A percentile compares a stretch with the other conserved stretches of the same genome.
Evolutionary conservation across 1,284 basidiomycete genomes (phyloP).

Genomic region (Psilocybe mexicana): DNA sequence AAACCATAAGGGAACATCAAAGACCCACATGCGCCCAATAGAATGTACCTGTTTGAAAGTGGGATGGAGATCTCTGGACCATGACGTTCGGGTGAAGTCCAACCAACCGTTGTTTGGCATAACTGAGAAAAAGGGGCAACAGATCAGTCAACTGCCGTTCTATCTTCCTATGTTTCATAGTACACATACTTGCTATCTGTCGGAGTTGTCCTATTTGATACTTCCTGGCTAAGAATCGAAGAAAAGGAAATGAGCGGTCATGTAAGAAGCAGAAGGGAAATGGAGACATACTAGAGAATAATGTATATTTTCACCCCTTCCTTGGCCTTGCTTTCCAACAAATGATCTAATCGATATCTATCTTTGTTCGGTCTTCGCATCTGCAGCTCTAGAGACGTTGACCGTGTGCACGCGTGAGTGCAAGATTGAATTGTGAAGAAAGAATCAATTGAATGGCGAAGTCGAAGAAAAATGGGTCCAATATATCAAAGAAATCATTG

Average conservation of each 20-base stretch:
- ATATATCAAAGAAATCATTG: too few relatives aligned
- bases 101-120: constrained; percentile 89
- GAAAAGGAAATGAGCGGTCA: neutral
- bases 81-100: constrained; percentile 91
- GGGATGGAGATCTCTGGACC: constrained; percentile 96
- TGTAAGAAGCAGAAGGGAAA: neutral
- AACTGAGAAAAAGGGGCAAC: constrained; percentile 45
- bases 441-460: constrained; percentile 5
- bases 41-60: constrained; percentile 96
- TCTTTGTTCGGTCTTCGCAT: constrained; percentile 84
- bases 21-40: constrained; percentile 92
- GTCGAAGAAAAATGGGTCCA: neutral
- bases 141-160: neutral
- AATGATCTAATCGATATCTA: constrained; percentile 85
- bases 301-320: constrained; percentile 97
- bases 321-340: constrained; percentile 91
- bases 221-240: constrained; percentile 74
- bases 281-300: constrained; percentile 78
- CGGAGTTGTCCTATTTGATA: constrained; percentile 95
- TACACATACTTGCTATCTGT: constrained; percentile 79
- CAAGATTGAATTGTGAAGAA: neutral
- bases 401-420: neutral
- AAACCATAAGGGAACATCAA: constrained; percentile 4
- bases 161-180: neutral
- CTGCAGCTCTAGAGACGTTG: constrained; percentile 63